These are phyloP conservation scores for Furcasterigmium furcatum DNA, from an alignment of 2,329 filamentous ascomycete genomes.

Conservation along the genomic window DNA sequence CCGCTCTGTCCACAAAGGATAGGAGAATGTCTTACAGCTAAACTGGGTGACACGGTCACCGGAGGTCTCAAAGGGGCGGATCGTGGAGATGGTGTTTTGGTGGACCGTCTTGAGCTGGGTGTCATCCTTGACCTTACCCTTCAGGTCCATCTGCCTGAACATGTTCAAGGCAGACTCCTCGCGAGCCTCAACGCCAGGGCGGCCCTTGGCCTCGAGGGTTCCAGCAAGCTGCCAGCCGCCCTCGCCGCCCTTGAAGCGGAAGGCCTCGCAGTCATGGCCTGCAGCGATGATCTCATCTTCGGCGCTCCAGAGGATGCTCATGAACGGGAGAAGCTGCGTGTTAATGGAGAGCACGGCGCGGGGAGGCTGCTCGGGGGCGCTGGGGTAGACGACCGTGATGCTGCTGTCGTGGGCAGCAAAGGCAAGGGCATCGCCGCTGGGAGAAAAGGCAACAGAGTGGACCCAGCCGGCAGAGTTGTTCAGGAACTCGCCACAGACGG, in stretches of 20 bases:
- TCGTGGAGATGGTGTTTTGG: conserved; percentile 90
- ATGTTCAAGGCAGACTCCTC: conserved; percentile 97
- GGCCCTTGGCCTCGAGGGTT: conserved; percentile 72
- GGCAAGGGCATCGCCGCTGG: conserved; percentile 86
- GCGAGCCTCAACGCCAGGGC: conserved; percentile 56
- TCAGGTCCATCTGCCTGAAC: conserved; percentile 98
- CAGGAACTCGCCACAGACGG: conserved; percentile 91
- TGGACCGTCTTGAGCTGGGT: conserved; percentile 93
- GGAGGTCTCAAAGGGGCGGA: conserved; percentile 70
- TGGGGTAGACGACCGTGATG: conserved; percentile 93
- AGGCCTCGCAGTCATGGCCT: conserved; percentile 86
- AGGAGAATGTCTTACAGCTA: conserved; percentile 65
- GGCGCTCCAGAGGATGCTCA: conserved; percentile 86
- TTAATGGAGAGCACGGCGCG: conserved; percentile 85
- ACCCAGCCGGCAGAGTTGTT: conserved; percentile 98
- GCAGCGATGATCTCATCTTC: conserved; percentile 94
- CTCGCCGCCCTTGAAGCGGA: conserved; percentile 78
- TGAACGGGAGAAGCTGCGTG: conserved; percentile 88
- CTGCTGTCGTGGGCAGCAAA: conserved; percentile 96
- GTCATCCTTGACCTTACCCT: conserved; percentile 87
- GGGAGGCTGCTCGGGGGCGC: conserved; percentile 84
- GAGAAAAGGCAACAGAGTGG: conserved; percentile 89
- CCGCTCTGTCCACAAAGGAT: not conserved
- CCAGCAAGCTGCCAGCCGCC: conserved; percentile 82
- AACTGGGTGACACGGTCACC: conserved; percentile 71